Percentiles rank a stretch among this genome's conserved stretches.
Conservation (phyloP, 352 stramenopile genomes). For the Phytophthora ohioensis region DNA sequence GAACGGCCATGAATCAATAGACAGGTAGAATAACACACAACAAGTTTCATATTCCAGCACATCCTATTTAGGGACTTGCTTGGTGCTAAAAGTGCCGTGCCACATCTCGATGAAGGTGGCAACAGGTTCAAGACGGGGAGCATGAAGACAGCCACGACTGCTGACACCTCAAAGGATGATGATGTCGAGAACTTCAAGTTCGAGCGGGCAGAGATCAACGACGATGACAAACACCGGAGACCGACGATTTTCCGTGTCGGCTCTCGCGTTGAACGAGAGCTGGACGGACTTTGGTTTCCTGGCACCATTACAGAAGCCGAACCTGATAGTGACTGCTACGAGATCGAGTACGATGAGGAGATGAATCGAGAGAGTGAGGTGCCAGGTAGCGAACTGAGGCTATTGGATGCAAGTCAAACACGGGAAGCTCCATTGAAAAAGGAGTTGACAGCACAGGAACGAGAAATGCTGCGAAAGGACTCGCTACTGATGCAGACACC, state of each 20-base stretch:
- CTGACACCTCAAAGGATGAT: slow-evolving; percentile 9
- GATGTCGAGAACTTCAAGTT: slow-evolving; percentile 36
- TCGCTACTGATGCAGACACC: slow-evolving; percentile 63
- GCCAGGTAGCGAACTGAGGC: slow-evolving; percentile 56
- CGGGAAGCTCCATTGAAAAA: slow-evolving; percentile 13
- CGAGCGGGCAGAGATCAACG: slow-evolving; percentile 12
- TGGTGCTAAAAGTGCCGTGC: slow-evolving; percentile 1
- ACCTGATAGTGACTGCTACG: slow-evolving; percentile 59
- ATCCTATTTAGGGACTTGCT: slow-evolving; percentile 28
- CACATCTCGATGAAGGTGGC: slow-evolving; percentile 14
- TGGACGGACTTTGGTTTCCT: slow-evolving; percentile 84
- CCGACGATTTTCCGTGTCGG: slow-evolving; percentile 45
- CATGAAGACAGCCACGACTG: slow-evolving; percentile 36
- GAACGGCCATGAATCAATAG: slow-evolving; percentile 16
- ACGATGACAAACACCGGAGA: slow-evolving; percentile 31
- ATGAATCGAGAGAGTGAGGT: slow-evolving; percentile 78
- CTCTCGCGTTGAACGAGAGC: slow-evolving; percentile 66
- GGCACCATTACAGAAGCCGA: slow-evolving; percentile 62
- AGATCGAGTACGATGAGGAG: slow-evolving; percentile 86
- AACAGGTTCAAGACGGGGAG: slow-evolving; percentile 27
- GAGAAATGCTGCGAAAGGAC: slow-evolving; percentile 58
- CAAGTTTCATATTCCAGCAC: slow-evolving; percentile 14
- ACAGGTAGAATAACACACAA: slow-evolving; percentile 20
- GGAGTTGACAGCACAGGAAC: slow-evolving; percentile 45
- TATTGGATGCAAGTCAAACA: slow-evolving; percentile 32